phyloP scores from a whole-genome alignment of 305 asterid genomes.

The Rubia peregrina region DNA sequence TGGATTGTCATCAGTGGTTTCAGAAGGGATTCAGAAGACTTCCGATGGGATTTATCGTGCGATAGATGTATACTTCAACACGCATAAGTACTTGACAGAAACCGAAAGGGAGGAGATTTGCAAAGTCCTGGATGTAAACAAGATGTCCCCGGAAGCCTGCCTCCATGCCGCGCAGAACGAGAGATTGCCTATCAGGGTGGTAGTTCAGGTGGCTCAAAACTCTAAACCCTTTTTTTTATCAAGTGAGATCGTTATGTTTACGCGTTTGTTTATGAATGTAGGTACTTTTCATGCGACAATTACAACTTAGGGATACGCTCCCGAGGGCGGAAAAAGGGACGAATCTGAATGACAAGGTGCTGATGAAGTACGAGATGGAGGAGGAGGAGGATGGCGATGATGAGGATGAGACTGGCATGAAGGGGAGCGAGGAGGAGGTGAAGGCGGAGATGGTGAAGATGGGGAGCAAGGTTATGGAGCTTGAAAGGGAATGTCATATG shows the following conservation, averaged over 20 bases:
- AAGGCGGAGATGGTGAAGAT: constrained; percentile 57
- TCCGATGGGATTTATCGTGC: constrained; percentile 66
- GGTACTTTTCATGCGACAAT: constrained; percentile 45
- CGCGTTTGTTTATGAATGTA: background rate
- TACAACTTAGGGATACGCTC: constrained; percentile 46
- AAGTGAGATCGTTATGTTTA: too few species aligned
- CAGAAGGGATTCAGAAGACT: constrained; percentile 29
- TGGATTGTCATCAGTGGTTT: constrained; percentile 45
- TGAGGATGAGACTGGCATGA: background rate
- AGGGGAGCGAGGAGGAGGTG: constrained; percentile 26
- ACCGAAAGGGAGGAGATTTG: constrained; percentile 60
- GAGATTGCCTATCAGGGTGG: constrained; percentile 55
- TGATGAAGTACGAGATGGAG: constrained; percentile 10
- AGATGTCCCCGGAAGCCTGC: constrained; percentile 52
- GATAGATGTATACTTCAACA: constrained; percentile 55
- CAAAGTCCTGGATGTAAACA: constrained; percentile 45
- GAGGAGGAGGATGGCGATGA: background rate
- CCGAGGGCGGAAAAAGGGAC: constrained; percentile 21
- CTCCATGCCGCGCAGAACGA: constrained; percentile 57
- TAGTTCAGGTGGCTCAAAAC: constrained; percentile 35
- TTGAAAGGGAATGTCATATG: constrained; percentile 53
- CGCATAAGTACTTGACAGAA: constrained; percentile 53
- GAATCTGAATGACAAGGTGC: constrained; percentile 7
- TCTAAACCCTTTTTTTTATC: too few species aligned
- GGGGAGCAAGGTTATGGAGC: constrained; percentile 53